Percentiles rank a stretch among this genome's conserved stretches.
Conservation (phyloP, 805 yeast genomes). For the Yarrowia sp. region DNA sequence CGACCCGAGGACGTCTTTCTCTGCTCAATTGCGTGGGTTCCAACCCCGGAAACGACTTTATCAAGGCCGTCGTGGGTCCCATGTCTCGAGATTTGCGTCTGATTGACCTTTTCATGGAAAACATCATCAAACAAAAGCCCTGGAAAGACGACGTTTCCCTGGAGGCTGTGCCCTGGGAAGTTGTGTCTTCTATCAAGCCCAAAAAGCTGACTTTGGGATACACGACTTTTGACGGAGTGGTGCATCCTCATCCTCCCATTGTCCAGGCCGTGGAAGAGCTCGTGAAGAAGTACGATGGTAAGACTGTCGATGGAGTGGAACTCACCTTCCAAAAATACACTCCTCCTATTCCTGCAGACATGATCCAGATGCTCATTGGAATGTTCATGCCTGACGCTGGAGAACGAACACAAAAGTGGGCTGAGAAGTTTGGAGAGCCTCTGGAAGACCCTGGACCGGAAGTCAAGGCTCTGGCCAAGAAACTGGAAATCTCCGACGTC, state of each 20-base stretch:
- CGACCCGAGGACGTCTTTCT: constrained; percentile 45
- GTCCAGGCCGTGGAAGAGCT: constrained; percentile 50
- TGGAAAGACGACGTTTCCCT: constrained; percentile 48
- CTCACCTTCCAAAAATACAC: neutral
- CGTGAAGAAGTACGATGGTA: constrained; percentile 51
- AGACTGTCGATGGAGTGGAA: neutral
- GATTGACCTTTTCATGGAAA: constrained; percentile 42
- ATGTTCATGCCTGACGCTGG: constrained; percentile 51
- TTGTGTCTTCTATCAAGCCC: constrained; percentile 28
- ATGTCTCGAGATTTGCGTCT: constrained; percentile 42
- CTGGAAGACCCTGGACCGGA: neutral
- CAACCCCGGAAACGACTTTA: constrained; percentile 40
- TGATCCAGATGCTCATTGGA: constrained; percentile 51
- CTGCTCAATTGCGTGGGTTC: constrained; percentile 33
- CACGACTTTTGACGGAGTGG: constrained; percentile 44
- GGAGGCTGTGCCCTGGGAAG: constrained; percentile 50
- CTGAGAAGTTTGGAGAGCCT: constrained; percentile 25
- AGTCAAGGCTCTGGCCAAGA: constrained; percentile 7
- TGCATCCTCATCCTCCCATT: constrained; percentile 56
- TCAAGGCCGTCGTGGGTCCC: constrained; percentile 50
- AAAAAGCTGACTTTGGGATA: constrained; percentile 47
- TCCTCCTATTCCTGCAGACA: constrained; percentile 39
- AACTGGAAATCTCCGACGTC: constrained; percentile 34
- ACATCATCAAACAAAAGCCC: constrained; percentile 43
- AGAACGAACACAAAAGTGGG: constrained; percentile 38